Evolutionary conservation across 179 eudicot species (phyloP).

Genomic region (Monotropa hypopitys): DNA sequence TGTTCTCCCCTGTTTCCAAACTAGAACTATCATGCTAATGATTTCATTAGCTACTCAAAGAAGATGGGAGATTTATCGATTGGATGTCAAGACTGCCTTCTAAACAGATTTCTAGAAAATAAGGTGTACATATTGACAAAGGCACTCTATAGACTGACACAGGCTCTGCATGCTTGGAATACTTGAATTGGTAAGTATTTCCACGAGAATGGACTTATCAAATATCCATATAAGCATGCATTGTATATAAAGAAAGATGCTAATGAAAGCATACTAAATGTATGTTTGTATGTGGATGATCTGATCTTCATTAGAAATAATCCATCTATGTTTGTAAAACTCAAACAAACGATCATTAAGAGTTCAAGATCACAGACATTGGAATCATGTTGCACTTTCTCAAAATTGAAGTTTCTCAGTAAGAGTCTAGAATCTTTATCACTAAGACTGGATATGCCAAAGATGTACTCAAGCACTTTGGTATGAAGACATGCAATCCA

Average conservation of each 20-base stretch:
- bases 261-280: neutral
- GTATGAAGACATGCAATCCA: neutral
- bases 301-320: too few species aligned
- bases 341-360: neutral
- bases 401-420: too few species aligned
- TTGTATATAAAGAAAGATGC: neutral
- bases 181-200: neutral
- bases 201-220: neutral
- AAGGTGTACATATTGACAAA: too few species aligned
- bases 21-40: too few species aligned
- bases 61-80: neutral
- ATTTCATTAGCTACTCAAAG: neutral
- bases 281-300: neutral
- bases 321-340: neutral
- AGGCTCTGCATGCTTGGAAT: too few species aligned
- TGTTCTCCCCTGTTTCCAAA: neutral
- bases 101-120: neutral
- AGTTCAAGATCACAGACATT: too few species aligned
- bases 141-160: too few species aligned
- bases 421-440: neutral
- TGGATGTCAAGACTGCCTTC: neutral
- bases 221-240: neutral
- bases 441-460: neutral
- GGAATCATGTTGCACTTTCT: too few species aligned
- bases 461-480: neutral